A percentile compares a stretch with the other conserved stretches of the same genome.
phyloP scores from a whole-genome alignment of 2,329 filamentous ascomycete genomes.

The Fusarium gaditjirri region DNA sequence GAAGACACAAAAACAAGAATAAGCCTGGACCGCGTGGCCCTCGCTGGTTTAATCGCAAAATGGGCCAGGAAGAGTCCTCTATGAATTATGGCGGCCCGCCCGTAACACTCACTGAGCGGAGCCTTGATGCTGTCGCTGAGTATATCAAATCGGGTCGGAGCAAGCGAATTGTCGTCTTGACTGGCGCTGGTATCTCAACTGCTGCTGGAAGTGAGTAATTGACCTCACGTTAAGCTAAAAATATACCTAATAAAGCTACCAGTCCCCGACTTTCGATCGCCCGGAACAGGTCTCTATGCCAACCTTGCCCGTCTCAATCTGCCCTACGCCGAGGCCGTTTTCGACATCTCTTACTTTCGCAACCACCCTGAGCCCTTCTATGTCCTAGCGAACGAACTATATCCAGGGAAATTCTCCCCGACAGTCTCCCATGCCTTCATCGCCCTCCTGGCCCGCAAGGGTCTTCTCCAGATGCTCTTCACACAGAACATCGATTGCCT shows the following conservation, averaged over 20 bases:
- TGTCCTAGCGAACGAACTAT: conserved; percentile 88
- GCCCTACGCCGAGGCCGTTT: conserved; percentile 90
- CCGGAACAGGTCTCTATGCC: conserved; percentile 91
- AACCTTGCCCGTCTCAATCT: conserved; percentile 89
- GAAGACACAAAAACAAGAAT: conserved; percentile 51
- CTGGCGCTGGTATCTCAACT: conserved; percentile 89
- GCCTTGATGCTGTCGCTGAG: conserved; percentile 78
- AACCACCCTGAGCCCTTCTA: conserved; percentile 91
- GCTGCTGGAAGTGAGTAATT: conserved; percentile 66
- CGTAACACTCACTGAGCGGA: conserved; percentile 73
- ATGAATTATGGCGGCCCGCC: conserved; percentile 74
- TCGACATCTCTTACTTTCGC: conserved; percentile 91
- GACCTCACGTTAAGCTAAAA: not conserved
- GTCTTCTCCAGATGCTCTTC: conserved; percentile 84
- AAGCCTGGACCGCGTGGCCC: conserved; percentile 49
- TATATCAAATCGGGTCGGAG: conserved; percentile 78
- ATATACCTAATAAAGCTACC: conserved; percentile 41
- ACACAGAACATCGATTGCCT: conserved; percentile 99
- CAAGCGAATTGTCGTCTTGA: conserved; percentile 84
- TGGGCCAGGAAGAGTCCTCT: conserved; percentile 87
- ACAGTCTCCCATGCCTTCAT: conserved; percentile 94
- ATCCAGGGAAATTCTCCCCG: conserved; percentile 88
- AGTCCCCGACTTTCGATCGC: conserved; percentile 95
- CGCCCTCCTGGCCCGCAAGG: conserved; percentile 80
- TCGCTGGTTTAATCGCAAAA: conserved; percentile 60